Evolutionary conservation across 2,329 filamentous ascomycete species (phyloP), one percentile per base, ranked within the genome.

Genomic region (Berkeleyomyces basicola): DNA sequence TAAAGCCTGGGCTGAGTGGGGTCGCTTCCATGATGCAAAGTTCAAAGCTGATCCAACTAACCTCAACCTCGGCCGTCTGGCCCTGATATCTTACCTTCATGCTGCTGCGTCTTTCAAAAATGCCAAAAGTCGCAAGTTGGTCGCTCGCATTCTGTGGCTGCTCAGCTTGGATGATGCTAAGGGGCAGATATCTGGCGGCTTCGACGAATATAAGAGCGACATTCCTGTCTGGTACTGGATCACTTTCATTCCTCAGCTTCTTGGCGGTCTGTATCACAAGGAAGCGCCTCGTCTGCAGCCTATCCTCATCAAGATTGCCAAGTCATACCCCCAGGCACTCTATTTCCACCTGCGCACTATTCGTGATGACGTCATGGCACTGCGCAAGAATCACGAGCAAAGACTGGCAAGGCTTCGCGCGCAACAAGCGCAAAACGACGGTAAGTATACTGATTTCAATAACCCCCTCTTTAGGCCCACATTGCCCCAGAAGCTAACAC

Each of bases 141-240:
- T 99, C 37, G 90, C 91, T 62, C 84, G 93, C 47, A 95, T 99
- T 59, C 78, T 99, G 58, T 99, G 93, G 93, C 79, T 99, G 55
- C 81, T 99, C 53, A 97, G 92, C 73, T 78, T 99, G 67, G 93
- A 99, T 70, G 90, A 96, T 69, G 79, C 88, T 0, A 89, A 90
- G 70, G 89, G 89, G 10, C 86, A 82, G 44, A 85, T 99, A 65
- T 87, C 89, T 0, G 79, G 84, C 68, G 90, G 92, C 10, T 99
- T 96, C 67, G 90, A 96, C 67, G 89, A 92, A 68, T 99, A 93
- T 76, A 96, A 97, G 77, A 93, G 93, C 60, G 95, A 99, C 68
- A 95, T 90, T 1, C 90, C 91, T 0, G 90, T 95, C 10, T 99
- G 93, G 93, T 99, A 97, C 75, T 99, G 93, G 93, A 96, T 97